These are phyloP conservation scores for Phtheirospermum japonicum DNA, from an alignment of 257 asterid species.

Conservation along the genomic window DNA sequence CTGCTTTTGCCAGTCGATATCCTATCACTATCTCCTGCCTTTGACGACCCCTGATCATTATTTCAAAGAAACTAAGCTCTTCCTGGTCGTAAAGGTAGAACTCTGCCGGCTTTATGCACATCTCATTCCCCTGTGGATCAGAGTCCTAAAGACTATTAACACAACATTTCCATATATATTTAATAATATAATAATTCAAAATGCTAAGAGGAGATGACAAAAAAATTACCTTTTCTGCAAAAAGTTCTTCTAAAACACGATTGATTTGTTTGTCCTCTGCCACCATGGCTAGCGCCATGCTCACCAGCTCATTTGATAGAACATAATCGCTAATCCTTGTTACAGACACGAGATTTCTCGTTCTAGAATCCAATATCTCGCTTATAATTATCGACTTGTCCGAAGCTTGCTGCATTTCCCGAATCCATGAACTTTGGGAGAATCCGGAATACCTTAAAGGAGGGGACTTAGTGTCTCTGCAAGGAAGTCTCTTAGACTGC, in stretches of 20 bases:
- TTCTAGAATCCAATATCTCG: conserved; percentile 95
- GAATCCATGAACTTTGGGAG: conserved; percentile 96
- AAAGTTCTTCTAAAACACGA: conserved; percentile 88
- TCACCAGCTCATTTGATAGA: conserved; percentile 90
- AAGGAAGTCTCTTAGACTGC: conserved; percentile 95
- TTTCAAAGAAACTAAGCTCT: conserved; percentile 77
- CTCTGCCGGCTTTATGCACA: conserved; percentile 96
- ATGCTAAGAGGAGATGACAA: background rate
- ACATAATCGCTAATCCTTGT: conserved; percentile 94
- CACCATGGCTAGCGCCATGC: conserved; percentile 99
- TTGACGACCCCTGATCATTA: conserved; percentile 84
- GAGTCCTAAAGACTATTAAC: background rate
- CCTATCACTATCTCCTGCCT: conserved; percentile 78
- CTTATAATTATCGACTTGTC: conserved; percentile 90
- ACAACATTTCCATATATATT: background rate
- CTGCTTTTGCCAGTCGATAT: conserved; percentile 69
- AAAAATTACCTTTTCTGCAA: conserved; percentile 79
- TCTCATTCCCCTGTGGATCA: conserved; percentile 74
- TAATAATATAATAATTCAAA: too few relatives aligned
- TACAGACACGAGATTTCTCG: conserved; percentile 91
- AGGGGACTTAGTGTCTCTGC: conserved; percentile 55
- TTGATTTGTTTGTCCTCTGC: conserved; percentile 98
- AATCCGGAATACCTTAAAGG: conserved; percentile 69
- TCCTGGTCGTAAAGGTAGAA: conserved; percentile 92
- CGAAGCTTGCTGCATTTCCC: conserved; percentile 97